Conservation (phyloP, 352 stramenopile species). For the Pythium plurisporium region DNA sequence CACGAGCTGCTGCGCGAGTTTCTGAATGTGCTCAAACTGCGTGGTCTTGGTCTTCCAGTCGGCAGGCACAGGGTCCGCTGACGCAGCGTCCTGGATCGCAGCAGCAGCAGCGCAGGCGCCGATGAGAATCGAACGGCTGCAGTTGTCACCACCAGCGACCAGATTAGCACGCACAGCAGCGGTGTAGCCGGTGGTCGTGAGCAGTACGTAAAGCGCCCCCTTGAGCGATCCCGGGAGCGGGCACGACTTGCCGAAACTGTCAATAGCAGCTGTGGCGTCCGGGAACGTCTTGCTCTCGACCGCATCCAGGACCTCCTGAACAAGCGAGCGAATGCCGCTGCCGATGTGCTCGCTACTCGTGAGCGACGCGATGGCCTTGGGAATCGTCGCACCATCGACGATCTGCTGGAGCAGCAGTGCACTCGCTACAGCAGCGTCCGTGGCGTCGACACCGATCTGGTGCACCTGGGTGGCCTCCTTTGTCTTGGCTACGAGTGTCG, state of each 20-base stretch:
- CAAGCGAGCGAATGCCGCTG: slow-evolving; percentile 22
- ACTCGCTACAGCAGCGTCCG: slow-evolving; percentile 45
- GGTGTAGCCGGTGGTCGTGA: slow-evolving; percentile 39
- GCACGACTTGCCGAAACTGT: slow-evolving; percentile 57
- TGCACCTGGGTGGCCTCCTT: slow-evolving; percentile 50
- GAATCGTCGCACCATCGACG: slow-evolving; percentile 29
- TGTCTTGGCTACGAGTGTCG: slow-evolving; percentile 38
- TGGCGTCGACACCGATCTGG: slow-evolving; percentile 41
- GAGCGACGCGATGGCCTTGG: slow-evolving; percentile 35
- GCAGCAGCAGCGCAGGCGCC: slow-evolving; percentile 45
- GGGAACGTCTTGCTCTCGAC: slow-evolving; percentile 36
- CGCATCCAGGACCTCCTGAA: slow-evolving; percentile 46
- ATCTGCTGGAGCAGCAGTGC: slow-evolving; percentile 52
- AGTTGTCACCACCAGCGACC: slow-evolving; percentile 62
- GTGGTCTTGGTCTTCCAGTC: slow-evolving; percentile 54
- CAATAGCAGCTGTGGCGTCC: slow-evolving; percentile 41
- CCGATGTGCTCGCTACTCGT: slow-evolving; percentile 33
- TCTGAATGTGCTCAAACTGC: slow-evolving; percentile 31
- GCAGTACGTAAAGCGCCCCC: slow-evolving; percentile 51
- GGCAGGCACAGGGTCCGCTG: slow-evolving; percentile 25
- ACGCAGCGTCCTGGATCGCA: slow-evolving; percentile 8
- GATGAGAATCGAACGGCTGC: slow-evolving; percentile 60
- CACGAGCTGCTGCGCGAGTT: slow-evolving; percentile 38
- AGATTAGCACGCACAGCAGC: slow-evolving; percentile 55
- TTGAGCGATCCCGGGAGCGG: slow-evolving; percentile 49